A percentile compares a stretch with the other conserved stretches of the same genome.
phyloP scores from a whole-genome alignment of 306 rosid genomes.

The Benincasa hispida region DNA sequence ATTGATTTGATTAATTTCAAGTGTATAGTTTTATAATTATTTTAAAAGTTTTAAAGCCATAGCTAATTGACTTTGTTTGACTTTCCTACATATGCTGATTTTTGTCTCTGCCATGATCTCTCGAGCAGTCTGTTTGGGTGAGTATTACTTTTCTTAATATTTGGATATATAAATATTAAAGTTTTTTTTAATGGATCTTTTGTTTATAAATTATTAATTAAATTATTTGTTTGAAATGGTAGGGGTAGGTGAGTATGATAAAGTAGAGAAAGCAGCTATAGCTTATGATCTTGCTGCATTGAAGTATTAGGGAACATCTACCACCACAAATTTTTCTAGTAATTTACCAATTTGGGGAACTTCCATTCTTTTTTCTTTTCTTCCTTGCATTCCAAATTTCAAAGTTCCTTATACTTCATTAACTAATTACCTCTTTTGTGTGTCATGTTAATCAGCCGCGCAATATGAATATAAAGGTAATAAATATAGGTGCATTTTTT shows the following conservation, averaged over 20 bases:
- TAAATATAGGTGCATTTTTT: too few species aligned
- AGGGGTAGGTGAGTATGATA: constrained; percentile 84
- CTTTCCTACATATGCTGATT: constrained; percentile 12
- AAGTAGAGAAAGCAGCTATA: constrained; percentile 99
- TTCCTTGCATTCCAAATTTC: too few species aligned
- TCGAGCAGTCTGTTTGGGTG: constrained; percentile 55
- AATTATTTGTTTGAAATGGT: background rate
- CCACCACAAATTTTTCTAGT: constrained; percentile 95
- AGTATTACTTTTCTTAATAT: constrained; percentile 9
- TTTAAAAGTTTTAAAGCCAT: background rate
- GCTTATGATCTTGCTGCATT: constrained; percentile 96
- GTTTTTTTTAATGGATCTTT: too few species aligned
- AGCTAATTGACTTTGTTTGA: constrained; percentile 10
- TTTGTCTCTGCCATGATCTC: constrained; percentile 12
- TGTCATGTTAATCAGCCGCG: too few species aligned
- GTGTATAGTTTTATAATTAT: too few species aligned
- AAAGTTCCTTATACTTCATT: too few species aligned
- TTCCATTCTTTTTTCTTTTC: too few species aligned
- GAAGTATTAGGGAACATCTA: constrained; percentile 96
- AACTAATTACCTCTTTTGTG: too few species aligned
- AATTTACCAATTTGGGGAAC: background rate
- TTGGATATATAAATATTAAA: too few species aligned
- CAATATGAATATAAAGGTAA: too few species aligned
- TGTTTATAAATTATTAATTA: too few species aligned
- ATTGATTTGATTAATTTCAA: background rate